A percentile compares a stretch with the other conserved stretches of the same genome.
Conservation (phyloP, 2,329 filamentous ascomycete genomes). For the Metarhizium rileyi region DNA sequence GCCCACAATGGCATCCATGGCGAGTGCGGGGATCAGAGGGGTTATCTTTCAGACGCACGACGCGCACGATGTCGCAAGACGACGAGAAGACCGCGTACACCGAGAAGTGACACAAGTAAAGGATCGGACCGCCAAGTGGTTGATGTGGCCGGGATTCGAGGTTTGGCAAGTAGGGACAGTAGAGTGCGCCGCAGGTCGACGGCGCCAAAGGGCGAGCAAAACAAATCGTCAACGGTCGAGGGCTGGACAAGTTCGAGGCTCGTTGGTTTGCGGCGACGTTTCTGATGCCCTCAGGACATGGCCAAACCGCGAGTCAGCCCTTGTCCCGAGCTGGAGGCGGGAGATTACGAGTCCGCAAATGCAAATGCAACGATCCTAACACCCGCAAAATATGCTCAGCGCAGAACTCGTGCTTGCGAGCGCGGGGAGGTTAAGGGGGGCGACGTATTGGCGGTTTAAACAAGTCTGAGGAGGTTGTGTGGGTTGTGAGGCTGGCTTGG, state of each 20-base stretch:
- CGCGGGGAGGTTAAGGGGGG: not conserved
- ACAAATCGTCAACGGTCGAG: not conserved
- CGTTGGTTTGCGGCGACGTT: conserved; percentile 15
- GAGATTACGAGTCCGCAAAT: conserved; percentile 7
- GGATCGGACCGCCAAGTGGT: not conserved
- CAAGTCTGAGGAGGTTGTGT: not conserved
- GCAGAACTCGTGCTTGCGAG: conserved; percentile 1
- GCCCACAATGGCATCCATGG: conserved; percentile 53
- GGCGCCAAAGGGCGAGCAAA: not conserved
- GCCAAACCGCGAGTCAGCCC: conserved; percentile 19
- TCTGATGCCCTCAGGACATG: conserved; percentile 23
- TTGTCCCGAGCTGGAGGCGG: conserved; percentile 19
- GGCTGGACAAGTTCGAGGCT: not conserved
- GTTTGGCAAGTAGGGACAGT: not conserved
- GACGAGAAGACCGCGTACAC: not conserved
- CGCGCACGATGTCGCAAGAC: not conserved
- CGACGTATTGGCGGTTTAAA: not conserved
- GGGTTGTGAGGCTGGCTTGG: conserved; percentile 1
- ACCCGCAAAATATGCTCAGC: conserved; percentile 3
- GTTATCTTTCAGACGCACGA: not conserved
- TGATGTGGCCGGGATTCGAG: not conserved
- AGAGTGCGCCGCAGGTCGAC: conserved; percentile 2
- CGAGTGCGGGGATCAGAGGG: conserved; percentile 4
- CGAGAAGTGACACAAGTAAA: not conserved
- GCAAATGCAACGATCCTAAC: conserved; percentile 12